Evolutionary conservation across 2,329 filamentous ascomycete genomes (phyloP).

Genomic region (Paecilomyces formosus): DNA sequence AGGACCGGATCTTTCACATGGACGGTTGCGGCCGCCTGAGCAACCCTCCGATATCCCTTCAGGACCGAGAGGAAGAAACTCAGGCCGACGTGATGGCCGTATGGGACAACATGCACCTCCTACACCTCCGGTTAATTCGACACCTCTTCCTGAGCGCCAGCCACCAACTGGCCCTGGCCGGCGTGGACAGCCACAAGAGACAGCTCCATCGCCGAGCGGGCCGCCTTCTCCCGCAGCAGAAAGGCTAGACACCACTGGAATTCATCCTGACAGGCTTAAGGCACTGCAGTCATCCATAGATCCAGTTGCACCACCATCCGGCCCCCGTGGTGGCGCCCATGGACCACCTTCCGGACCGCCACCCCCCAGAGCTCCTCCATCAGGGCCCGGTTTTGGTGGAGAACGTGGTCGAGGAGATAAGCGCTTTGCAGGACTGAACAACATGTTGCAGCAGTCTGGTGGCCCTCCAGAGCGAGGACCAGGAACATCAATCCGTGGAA

Average conservation of each 20-base stretch:
- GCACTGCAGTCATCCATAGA: conserved; percentile 27
- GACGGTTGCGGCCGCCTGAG: conserved; percentile 32
- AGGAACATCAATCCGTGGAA: conserved; percentile 31
- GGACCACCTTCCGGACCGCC: conserved; percentile 28
- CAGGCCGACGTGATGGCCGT: conserved; percentile 26
- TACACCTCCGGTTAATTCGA: conserved; percentile 13
- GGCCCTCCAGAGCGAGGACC: conserved; percentile 25
- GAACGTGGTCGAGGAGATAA: conserved; percentile 38
- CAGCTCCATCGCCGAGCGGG: conserved; percentile 16
- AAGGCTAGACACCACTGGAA: conserved; percentile 33
- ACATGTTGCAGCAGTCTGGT: conserved; percentile 38
- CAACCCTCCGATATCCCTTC: conserved; percentile 43
- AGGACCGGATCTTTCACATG: conserved; percentile 38
- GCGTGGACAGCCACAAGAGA: conserved; percentile 28
- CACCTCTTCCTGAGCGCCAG: conserved; percentile 28
- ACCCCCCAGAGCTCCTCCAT: conserved; percentile 28
- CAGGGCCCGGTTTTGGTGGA: conserved; percentile 27
- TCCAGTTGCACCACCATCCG: conserved; percentile 28
- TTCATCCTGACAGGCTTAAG: conserved; percentile 49
- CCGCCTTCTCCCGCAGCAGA: conserved; percentile 25
- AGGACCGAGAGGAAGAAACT: conserved; percentile 43
- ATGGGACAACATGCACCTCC: conserved; percentile 20
- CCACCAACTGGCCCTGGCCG: conserved; percentile 36
- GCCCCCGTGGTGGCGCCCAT: conserved; percentile 29
- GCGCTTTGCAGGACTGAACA: conserved; percentile 40